A percentile compares a stretch with the other conserved stretches of the same genome.
phyloP scores from a whole-genome alignment of 495 filamentous ascomycete species.

The Aspergillus incahuasiensis region DNA sequence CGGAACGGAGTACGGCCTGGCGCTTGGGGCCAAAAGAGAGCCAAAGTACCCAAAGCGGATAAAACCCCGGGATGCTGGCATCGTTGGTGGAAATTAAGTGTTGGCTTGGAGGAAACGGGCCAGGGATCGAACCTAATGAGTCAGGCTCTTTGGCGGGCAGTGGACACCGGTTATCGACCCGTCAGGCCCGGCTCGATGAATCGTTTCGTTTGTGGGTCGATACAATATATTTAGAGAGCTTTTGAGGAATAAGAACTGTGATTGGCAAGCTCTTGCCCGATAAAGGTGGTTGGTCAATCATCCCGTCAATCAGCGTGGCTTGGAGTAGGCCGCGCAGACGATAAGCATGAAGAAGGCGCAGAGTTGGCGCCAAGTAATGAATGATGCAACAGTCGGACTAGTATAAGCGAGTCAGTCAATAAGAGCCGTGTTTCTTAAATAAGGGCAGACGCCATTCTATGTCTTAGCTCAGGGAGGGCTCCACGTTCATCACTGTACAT shows the following conservation, averaged over 20 bases:
- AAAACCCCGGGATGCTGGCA: not conserved
- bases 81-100: not conserved
- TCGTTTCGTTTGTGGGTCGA: not conserved
- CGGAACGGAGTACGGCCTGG: no score
- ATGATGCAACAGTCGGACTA: slow-evolving; percentile 1
- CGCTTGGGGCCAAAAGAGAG: not conserved
- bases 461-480: not conserved
- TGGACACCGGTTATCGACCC: not conserved
- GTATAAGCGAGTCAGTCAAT: not conserved
- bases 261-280: not conserved
- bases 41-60: not conserved
- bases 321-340: not conserved
- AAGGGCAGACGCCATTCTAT: not conserved
- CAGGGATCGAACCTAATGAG: no score
- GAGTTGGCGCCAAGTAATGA: not conserved
- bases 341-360: not conserved
- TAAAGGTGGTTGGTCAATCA: not conserved
- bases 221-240: not conserved
- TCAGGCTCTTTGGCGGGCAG: not conserved
- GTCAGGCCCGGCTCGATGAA: no score
- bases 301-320: not conserved
- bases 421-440: not conserved
- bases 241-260: not conserved
- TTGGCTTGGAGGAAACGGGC: no score
- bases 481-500: not conserved